These are phyloP conservation scores for Penicillium coffeae DNA, from an alignment of 495 filamentous ascomycete genomes.

Conservation along the genomic window DNA sequence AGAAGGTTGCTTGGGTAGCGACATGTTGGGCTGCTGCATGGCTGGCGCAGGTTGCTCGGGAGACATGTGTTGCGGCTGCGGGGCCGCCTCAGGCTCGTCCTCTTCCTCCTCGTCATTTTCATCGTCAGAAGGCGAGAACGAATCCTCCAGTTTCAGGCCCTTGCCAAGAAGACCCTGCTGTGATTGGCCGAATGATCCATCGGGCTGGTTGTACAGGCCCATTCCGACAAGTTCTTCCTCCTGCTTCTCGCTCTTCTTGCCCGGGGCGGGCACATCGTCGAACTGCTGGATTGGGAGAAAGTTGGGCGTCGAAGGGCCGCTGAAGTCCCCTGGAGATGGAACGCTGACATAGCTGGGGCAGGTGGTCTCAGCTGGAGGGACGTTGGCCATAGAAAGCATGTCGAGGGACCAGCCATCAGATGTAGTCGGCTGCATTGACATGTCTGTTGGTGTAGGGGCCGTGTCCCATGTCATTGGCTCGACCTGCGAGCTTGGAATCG, in stretches of 20 bases:
- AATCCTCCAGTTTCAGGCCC: conserved; percentile 79
- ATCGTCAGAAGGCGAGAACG: conserved; percentile 71
- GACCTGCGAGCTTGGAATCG: conserved; percentile 42
- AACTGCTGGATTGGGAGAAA: conserved; percentile 49
- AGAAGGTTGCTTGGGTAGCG: conserved; percentile 24
- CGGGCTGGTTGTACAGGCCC: conserved; percentile 74
- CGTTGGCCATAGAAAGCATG: conserved; percentile 38
- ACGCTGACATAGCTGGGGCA: conserved; percentile 39
- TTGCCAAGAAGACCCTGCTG: conserved; percentile 53
- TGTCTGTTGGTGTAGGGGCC: conserved; percentile 7
- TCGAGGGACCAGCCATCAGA: conserved; percentile 38
- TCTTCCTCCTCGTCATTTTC: conserved; percentile 52
- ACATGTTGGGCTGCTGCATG: conserved; percentile 8
- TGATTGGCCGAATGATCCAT: conserved; percentile 45
- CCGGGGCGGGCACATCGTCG: conserved; percentile 21
- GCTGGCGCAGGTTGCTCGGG: conserved; percentile 5
- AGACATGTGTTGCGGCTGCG: conserved; percentile 5
- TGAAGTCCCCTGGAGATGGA: conserved; percentile 36
- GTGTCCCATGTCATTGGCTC: conserved; percentile 31
- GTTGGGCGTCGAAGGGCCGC: conserved; percentile 59
- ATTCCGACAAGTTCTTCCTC: conserved; percentile 76
- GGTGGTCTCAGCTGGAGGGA: conserved; percentile 29
- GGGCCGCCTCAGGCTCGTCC: conserved; percentile 29
- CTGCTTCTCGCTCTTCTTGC: conserved; percentile 30
- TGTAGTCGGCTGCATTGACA: conserved; percentile 21